Conservation (phyloP, 768 basidiomycete genomes). For the Calocybe indica region DNA sequence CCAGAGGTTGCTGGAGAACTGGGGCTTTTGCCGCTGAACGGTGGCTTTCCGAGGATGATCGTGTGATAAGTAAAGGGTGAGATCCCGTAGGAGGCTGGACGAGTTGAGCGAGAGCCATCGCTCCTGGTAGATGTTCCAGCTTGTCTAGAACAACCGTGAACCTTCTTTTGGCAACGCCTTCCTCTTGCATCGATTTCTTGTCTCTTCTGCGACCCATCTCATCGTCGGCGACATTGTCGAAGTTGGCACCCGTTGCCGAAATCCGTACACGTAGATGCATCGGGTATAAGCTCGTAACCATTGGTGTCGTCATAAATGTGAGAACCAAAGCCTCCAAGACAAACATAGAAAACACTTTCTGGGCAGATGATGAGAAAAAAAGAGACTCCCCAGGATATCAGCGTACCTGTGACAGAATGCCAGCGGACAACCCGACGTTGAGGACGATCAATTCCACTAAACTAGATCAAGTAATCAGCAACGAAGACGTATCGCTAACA, state of each 20-base stretch:
- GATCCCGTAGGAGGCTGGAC: constrained; percentile 39
- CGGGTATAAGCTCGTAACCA: constrained; percentile 64
- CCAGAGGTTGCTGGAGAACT: constrained; percentile 23
- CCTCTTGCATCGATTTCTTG: constrained; percentile 4
- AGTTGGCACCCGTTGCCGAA: constrained; percentile 38
- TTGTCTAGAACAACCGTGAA: constrained; percentile 88
- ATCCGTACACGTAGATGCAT: constrained; percentile 49
- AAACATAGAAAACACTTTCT: constrained; percentile 90
- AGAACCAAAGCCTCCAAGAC: constrained; percentile 79
- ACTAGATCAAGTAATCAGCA: constrained; percentile 25
- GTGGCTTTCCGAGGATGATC: constrained; percentile 6
- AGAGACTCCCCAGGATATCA: background rate
- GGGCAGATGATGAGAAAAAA: background rate
- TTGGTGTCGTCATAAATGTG: constrained; percentile 83
- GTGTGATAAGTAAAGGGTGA: constrained; percentile 7
- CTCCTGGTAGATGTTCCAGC: constrained; percentile 81
- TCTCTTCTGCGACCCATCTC: constrained; percentile 16
- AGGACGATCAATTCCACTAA: constrained; percentile 93
- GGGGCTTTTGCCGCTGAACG: background rate
- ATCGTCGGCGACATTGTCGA: constrained; percentile 36
- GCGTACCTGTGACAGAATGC: constrained; percentile 58
- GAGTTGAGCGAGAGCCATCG: constrained; percentile 88
- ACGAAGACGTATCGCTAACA: background rate
- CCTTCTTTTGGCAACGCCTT: constrained; percentile 19
- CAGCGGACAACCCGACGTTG: constrained; percentile 83